Evolutionary conservation across 345 rosid genomes (phyloP).

Genomic region (Jatropha curcas): DNA sequence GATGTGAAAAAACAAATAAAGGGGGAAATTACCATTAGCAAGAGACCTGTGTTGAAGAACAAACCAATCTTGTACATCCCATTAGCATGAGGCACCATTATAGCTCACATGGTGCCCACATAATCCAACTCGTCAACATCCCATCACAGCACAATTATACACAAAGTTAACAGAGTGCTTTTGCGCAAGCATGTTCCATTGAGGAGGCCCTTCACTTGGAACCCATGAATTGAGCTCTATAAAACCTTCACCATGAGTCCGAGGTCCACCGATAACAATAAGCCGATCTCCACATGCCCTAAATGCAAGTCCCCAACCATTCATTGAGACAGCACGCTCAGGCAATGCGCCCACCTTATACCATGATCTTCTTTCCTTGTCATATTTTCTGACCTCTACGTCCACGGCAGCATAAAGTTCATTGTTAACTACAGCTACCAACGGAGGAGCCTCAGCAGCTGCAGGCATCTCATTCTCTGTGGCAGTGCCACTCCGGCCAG

Average conservation of each 20-base stretch:
- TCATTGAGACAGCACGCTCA: slow-evolving; percentile 76
- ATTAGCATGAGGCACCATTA: slow-evolving; percentile 31
- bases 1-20: slow-evolving; percentile 31
- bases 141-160: slow-evolving; percentile 97
- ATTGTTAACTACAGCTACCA: slow-evolving; percentile 81
- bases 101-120: slow-evolving; percentile 30
- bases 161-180: slow-evolving; percentile 81
- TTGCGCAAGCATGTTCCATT: slow-evolving; percentile 74
- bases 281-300: slow-evolving; percentile 86
- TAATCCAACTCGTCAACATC: slow-evolving; percentile 57
- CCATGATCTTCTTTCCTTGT: slow-evolving; percentile 65
- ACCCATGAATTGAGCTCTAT: slow-evolving; percentile 88
- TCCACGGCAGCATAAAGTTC: slow-evolving; percentile 82
- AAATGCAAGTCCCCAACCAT: slow-evolving; percentile 97
- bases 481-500: slow-evolving; percentile 49
- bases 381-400: slow-evolving; percentile 76
- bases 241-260: slow-evolving; percentile 64
- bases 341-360: slow-evolving; percentile 71
- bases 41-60: slow-evolving; percentile 41
- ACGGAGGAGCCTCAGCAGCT: slow-evolving; percentile 84
- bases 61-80: slow-evolving; percentile 46
- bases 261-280: slow-evolving; percentile 91
- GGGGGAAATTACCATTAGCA: slow-evolving; percentile 58
- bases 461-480: slow-evolving; percentile 54
- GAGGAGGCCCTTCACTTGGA: slow-evolving; percentile 72